A percentile compares a stretch with the other conserved stretches of the same genome.
These are phyloP conservation scores for Rhexocercosporidium sp. DNA, from an alignment of 2,329 filamentous ascomycete genomes.

Conservation along the genomic window DNA sequence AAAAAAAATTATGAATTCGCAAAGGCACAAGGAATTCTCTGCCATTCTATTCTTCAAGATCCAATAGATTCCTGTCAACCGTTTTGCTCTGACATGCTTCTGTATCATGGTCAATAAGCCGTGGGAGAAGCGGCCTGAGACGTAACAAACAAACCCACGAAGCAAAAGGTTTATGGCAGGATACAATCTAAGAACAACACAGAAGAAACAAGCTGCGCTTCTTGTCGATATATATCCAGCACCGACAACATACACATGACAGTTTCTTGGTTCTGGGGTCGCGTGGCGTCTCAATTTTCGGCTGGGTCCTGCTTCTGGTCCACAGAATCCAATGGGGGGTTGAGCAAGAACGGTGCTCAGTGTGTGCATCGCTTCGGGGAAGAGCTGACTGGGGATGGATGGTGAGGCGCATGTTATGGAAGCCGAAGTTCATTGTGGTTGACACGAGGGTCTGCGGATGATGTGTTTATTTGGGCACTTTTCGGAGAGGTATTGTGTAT, in stretches of 20 bases:
- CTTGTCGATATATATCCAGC: no score
- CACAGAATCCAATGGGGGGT: constrained; percentile 20
- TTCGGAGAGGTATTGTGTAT: constrained; percentile 27
- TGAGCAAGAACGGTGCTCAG: constrained; percentile 1
- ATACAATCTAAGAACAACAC: no score
- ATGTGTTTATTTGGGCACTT: constrained; percentile 25
- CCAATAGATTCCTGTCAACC: no score
- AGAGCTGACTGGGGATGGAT: constrained; percentile 70
- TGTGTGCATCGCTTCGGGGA: constrained; percentile 77
- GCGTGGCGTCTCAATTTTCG: constrained; percentile 18
- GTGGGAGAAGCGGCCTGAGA: no score
- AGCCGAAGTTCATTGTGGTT: constrained; percentile 19
- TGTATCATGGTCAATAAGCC: no score
- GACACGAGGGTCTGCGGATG: constrained; percentile 25
- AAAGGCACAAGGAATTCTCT: no score
- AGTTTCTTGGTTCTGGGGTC: constrained; percentile 7
- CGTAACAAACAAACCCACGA: no score
- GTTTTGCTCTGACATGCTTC: no score
- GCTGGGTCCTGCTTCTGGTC: constrained; percentile 21
- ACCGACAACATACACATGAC: no score
- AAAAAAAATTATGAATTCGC: no score
- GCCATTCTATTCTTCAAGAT: no score
- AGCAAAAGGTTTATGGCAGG: constrained; percentile 18
- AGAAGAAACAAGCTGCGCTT: no score
- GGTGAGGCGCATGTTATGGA: constrained; percentile 44